Base-by-base conservation (phyloP, 495 filamentous ascomycete species). In the Tuber borchii region DNA sequence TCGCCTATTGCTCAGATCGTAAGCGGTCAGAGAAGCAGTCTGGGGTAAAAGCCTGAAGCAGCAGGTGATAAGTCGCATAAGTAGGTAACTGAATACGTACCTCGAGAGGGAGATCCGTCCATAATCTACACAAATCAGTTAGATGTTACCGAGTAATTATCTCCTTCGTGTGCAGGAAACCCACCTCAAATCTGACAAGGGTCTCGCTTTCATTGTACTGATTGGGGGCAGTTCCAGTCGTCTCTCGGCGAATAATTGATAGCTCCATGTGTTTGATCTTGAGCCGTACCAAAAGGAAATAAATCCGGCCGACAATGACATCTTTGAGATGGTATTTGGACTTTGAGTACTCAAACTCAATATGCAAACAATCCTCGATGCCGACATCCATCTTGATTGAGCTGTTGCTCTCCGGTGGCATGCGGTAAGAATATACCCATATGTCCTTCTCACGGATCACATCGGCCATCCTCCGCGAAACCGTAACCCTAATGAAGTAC, bases 241-340 rank as follows among this genome's bases (percentile, higher is more conserved):
- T 98, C 86, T 99, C 95, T 77, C 95, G 88, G 79, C 95, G 90
- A 83, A 99, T 99, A 80, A 99, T 99, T 76, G 93, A 95, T 71
- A 99, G 86, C 86, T 99, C 95, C 95, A 99, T 99, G 85, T 99
- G 96, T 86, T 97, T 97, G 85, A 99, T 99, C 90, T 99, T 99
- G 83, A 99, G 88, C 83, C 95, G 90, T 77, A 99, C 95, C 40
- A 99, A 88, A 79, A 99, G 86, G 86, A 99, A 99, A 87, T 98
- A 99, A 87, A 99, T 99, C 77, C 95, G 90, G 72, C 95, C 95
- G 71, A 99, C 95, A 80, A 99, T 99, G 73, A 99, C 95, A 85
- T 99, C 95, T 87, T 99, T 99, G 71, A 99, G 89, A 81, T 99
- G 95, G 84, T 99, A 99, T 85, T 97, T 97, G 82, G 90, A 94